Conservation (phyloP, 805 yeast genomes). For the Yarrowia osloensis region DNA sequence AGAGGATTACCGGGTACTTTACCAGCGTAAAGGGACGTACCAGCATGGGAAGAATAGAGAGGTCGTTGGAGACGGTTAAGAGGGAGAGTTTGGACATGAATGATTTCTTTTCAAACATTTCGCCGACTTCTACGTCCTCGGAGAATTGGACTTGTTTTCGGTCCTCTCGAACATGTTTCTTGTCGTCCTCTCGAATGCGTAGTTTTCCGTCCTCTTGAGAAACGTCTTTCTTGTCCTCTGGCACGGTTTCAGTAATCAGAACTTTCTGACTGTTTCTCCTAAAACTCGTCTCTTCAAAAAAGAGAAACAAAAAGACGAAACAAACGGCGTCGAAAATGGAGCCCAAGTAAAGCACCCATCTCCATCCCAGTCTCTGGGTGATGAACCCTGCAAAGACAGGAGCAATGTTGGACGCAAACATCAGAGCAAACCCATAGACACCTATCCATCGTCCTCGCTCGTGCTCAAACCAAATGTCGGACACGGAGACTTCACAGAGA, state of each 20-base stretch:
- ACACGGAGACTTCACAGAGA: conserved; percentile 60
- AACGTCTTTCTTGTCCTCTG: no score
- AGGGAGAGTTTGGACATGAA: conserved; percentile 20
- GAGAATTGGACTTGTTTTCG: no score
- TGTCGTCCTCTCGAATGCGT: no score
- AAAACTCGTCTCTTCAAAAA: conserved; percentile 31
- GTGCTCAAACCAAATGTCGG: conserved; percentile 77
- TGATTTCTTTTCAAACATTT: neutral
- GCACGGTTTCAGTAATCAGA: neutral
- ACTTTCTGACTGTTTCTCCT: neutral
- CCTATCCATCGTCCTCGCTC: conserved; percentile 74
- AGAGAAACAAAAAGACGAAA: conserved; percentile 14
- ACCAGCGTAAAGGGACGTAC: conserved; percentile 1
- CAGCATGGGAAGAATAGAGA: neutral
- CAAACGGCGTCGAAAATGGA: conserved; percentile 24
- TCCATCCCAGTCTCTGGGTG: conserved; percentile 30
- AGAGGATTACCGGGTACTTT: conserved; percentile 3
- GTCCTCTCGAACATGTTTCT: no score
- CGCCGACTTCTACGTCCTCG: no score
- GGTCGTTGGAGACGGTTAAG: neutral
- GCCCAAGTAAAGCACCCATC: conserved; percentile 31
- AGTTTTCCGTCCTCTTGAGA: no score
- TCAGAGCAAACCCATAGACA: conserved; percentile 67
- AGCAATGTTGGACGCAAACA: conserved; percentile 24
- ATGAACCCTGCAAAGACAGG: conserved; percentile 22